phyloP scores from a whole-genome alignment of 1,284 basidiomycete genomes.

The Blastosporella zonata region DNA sequence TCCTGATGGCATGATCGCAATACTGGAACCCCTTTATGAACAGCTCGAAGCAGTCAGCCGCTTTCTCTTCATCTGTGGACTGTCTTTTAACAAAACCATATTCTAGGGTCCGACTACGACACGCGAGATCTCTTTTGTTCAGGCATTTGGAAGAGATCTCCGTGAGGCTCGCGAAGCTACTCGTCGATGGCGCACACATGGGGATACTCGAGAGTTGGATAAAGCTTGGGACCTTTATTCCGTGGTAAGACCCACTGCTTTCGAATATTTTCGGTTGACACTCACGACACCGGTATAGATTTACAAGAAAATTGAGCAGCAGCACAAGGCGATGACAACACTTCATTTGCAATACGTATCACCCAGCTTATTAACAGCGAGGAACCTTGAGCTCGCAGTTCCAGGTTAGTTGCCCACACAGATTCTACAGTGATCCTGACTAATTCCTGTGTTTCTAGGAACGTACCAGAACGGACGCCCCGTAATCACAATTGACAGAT shows the following conservation, averaged over 20 bases:
- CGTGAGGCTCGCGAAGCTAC: slow-evolving; percentile 92
- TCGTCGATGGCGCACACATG: slow-evolving; percentile 80
- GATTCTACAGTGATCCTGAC: neutral
- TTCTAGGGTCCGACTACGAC: slow-evolving; percentile 86
- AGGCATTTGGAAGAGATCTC: slow-evolving; percentile 92
- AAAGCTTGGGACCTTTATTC: slow-evolving; percentile 99
- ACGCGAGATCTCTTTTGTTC: slow-evolving; percentile 92
- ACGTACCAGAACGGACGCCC: slow-evolving; percentile 91
- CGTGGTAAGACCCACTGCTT: slow-evolving; percentile 44
- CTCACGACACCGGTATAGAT: slow-evolving; percentile 48
- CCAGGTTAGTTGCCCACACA: slow-evolving; percentile 61
- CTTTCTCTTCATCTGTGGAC: neutral
- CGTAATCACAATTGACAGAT: slow-evolving; percentile 81
- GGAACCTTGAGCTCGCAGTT: slow-evolving; percentile 93
- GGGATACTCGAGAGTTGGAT: slow-evolving; percentile 89
- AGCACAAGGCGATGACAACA: slow-evolving; percentile 81
- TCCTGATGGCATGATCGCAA: slow-evolving; percentile 95
- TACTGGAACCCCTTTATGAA: slow-evolving; percentile 91
- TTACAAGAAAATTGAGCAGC: slow-evolving; percentile 96
- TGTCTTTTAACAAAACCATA: slow-evolving; percentile 3
- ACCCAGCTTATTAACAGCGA: slow-evolving; percentile 85
- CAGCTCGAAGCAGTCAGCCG: slow-evolving; percentile 79
- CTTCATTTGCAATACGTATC: slow-evolving; percentile 98
- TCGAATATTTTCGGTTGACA: neutral
- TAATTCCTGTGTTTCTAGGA: slow-evolving; percentile 43